Evolutionary conservation across 2,329 filamentous ascomycete species (phyloP).

Genomic region (Fusarium mexicanum): DNA sequence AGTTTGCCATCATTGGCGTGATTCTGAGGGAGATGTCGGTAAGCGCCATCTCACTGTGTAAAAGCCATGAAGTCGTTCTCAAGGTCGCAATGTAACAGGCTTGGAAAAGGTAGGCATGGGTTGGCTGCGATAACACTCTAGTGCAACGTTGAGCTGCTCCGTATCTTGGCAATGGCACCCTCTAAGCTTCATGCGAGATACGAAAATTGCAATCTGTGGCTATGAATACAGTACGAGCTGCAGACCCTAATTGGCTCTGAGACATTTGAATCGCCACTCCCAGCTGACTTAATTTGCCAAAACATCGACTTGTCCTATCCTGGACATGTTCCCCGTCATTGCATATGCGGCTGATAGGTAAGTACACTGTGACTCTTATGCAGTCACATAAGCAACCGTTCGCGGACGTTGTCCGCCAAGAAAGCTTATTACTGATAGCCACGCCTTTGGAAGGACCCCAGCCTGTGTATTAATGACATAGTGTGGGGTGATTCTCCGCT

Average conservation of each 20-base stretch:
- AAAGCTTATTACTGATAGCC: background rate
- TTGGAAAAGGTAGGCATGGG: accelerated
- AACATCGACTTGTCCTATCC: too few relatives aligned
- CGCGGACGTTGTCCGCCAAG: background rate
- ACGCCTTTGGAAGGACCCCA: background rate
- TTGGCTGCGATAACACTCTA: background rate
- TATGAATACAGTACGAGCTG: background rate
- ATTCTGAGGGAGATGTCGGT: too few relatives aligned
- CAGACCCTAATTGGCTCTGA: background rate
- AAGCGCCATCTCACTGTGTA: background rate
- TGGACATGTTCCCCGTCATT: background rate
- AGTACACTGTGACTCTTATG: background rate
- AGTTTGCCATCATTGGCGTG: background rate
- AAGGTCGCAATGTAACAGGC: too few relatives aligned
- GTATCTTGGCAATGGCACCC: background rate
- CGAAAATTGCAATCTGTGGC: background rate
- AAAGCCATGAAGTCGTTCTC: too few relatives aligned
- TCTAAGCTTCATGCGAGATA: background rate
- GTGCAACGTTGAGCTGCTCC: background rate
- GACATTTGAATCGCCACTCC: background rate
- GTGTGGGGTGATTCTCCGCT: background rate
- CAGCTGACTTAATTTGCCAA: background rate
- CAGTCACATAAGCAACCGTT: background rate
- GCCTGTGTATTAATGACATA: too few relatives aligned
- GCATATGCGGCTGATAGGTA: background rate